These are phyloP conservation scores for Allium fistulosum DNA, from an alignment of 106 monocot genomes.

Conservation along the genomic window DNA sequence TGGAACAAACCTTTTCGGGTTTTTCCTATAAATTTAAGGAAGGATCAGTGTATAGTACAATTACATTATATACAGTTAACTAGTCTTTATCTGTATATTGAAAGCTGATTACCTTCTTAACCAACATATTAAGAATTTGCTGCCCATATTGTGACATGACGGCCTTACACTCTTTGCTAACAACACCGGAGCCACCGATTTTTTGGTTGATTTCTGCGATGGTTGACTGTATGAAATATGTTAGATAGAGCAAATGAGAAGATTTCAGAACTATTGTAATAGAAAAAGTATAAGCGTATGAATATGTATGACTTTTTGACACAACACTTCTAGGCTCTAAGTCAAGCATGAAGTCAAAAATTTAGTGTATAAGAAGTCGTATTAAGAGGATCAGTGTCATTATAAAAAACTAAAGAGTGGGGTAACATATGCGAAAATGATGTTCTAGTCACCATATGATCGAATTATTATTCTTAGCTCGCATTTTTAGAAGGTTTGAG, in stretches of 20 bases:
- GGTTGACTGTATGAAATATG: constrained; percentile 24
- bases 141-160: constrained; percentile 52
- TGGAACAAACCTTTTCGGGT: constrained; percentile 43
- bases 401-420: too few relatives aligned
- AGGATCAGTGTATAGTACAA: neutral
- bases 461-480: too few relatives aligned
- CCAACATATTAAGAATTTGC: constrained; percentile 30
- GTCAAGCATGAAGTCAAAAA: too few relatives aligned
- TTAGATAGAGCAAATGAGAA: neutral
- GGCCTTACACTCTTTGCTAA: constrained; percentile 54
- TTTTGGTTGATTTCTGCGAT: constrained; percentile 57
- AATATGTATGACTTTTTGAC: too few relatives aligned
- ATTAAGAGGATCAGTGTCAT: too few relatives aligned
- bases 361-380: too few relatives aligned
- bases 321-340: too few relatives aligned
- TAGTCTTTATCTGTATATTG: neutral
- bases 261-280: too few relatives aligned
- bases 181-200: constrained; percentile 54
- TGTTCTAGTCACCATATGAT: too few relatives aligned
- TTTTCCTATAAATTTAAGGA: constrained; percentile 26
- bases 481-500: too few relatives aligned
- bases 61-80: neutral
- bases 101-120: constrained; percentile 17
- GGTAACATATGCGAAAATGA: too few relatives aligned
- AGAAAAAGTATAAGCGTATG: too few relatives aligned